Evolutionary conservation across 306 rosid species (phyloP).

Genomic region (Acacia acuminata): DNA sequence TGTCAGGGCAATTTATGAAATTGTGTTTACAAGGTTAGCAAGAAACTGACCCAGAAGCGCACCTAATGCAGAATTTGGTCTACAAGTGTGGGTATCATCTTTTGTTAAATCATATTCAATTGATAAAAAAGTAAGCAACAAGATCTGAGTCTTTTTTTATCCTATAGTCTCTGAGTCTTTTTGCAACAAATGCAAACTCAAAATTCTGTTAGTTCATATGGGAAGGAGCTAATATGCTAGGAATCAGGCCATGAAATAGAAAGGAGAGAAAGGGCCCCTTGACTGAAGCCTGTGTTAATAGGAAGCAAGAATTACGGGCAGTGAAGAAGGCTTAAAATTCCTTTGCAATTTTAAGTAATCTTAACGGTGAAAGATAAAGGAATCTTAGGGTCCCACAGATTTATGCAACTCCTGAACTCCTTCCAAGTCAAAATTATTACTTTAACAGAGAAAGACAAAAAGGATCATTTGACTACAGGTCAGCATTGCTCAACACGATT

Average conservation of each 20-base stretch:
- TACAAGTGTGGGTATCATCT: not conserved
- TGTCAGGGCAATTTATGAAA: conserved; percentile 13
- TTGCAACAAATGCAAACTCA: not conserved
- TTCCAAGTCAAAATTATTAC: too few relatives aligned
- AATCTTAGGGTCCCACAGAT: not conserved
- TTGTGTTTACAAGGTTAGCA: not conserved
- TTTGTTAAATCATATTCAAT: not conserved
- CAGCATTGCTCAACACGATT: not conserved
- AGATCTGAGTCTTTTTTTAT: not conserved
- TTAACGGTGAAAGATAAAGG: not conserved
- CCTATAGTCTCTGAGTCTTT: not conserved
- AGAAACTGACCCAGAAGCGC: not conserved
- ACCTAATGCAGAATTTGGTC: not conserved
- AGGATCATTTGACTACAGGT: not conserved
- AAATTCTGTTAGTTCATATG: not conserved
- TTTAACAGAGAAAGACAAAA: not conserved
- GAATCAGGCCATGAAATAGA: not conserved
- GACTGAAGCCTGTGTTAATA: not conserved
- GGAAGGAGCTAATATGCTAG: not conserved
- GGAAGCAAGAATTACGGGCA: not conserved
- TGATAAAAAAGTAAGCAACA: not conserved
- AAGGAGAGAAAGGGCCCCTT: not conserved
- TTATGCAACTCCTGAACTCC: not conserved
- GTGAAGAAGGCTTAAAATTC: not conserved
- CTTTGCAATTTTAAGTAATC: not conserved